phyloP scores from a whole-genome alignment of 306 rosid species.

The Cucumis cinereus region DNA sequence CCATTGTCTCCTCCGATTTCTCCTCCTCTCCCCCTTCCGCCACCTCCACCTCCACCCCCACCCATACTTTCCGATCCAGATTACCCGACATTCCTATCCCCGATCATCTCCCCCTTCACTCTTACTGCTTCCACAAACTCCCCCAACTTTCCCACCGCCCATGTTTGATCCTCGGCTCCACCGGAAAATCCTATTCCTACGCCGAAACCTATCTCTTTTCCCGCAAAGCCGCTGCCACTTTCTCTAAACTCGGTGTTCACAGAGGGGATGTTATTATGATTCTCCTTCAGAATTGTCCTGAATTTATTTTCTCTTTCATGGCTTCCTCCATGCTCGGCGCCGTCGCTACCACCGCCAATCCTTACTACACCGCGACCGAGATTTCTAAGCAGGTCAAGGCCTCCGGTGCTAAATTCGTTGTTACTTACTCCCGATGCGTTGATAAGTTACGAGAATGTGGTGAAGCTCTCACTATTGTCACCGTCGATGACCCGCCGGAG shows the following conservation, averaged over 20 bases:
- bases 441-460: conserved; percentile 30
- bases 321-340: conserved; percentile 76
- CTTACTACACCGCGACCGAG: conserved; percentile 59
- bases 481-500: conserved; percentile 51
- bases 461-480: conserved; percentile 30
- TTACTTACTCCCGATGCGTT: conserved; percentile 55
- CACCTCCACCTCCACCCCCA: neutral
- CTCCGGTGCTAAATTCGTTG: conserved; percentile 40
- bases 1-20: neutral
- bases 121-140: conserved; percentile 43
- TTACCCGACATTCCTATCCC: conserved; percentile 63
- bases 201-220: conserved; percentile 32
- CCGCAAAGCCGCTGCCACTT: conserved; percentile 32
- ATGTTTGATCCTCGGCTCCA: conserved; percentile 55
- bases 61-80: conserved; percentile 43
- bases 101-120: conserved; percentile 59
- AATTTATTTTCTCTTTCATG: conserved; percentile 52
- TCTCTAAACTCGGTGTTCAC: conserved; percentile 35
- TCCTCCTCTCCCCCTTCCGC: neutral
- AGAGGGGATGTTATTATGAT: conserved; percentile 69
- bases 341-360: conserved; percentile 68
- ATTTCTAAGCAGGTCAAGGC: conserved; percentile 41
- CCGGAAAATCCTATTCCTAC: conserved; percentile 41
- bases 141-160: conserved; percentile 34
- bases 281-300: conserved; percentile 60